These are phyloP conservation scores for Russula emetica DNA, from an alignment of 768 basidiomycete species.

Conservation along the genomic window DNA sequence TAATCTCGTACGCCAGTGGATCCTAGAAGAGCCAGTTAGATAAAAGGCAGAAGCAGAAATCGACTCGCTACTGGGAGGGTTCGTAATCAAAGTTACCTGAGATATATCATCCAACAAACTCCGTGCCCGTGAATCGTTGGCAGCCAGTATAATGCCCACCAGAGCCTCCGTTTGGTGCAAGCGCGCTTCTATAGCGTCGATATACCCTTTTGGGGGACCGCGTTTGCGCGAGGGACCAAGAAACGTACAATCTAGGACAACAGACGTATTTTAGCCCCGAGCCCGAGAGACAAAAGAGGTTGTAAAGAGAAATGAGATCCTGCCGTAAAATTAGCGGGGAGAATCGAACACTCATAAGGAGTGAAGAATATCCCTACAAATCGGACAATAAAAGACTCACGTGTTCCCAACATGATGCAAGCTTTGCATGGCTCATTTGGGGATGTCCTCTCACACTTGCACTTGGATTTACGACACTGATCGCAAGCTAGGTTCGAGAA, in stretches of 20 bases:
- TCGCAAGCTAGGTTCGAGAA: slow-evolving; percentile 58
- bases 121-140: slow-evolving; percentile 38
- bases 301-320: background rate
- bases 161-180: slow-evolving; percentile 89
- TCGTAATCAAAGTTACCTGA: slow-evolving; percentile 29
- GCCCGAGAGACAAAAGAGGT: slow-evolving; percentile 17
- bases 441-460: slow-evolving; percentile 71
- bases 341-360: background rate
- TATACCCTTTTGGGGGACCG: slow-evolving; percentile 90
- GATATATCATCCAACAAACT: slow-evolving; percentile 40
- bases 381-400: slow-evolving; percentile 41
- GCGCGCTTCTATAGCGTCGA: slow-evolving; percentile 88
- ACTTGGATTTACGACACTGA: slow-evolving; percentile 73
- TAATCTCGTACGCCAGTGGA: slow-evolving; percentile 72
- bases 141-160: slow-evolving; percentile 72
- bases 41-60: background rate
- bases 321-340: background rate
- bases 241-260: slow-evolving; percentile 61
- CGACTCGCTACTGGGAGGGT: background rate
- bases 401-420: slow-evolving; percentile 66
- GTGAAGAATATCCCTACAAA: slow-evolving; percentile 7
- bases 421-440: slow-evolving; percentile 67
- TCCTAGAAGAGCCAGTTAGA: slow-evolving; percentile 44
- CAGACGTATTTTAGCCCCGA: slow-evolving; percentile 18
- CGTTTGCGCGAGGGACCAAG: slow-evolving; percentile 76